These are phyloP conservation scores for Mariannaea sp. DNA, from an alignment of 2,329 filamentous ascomycete genomes.

Conservation along the genomic window DNA sequence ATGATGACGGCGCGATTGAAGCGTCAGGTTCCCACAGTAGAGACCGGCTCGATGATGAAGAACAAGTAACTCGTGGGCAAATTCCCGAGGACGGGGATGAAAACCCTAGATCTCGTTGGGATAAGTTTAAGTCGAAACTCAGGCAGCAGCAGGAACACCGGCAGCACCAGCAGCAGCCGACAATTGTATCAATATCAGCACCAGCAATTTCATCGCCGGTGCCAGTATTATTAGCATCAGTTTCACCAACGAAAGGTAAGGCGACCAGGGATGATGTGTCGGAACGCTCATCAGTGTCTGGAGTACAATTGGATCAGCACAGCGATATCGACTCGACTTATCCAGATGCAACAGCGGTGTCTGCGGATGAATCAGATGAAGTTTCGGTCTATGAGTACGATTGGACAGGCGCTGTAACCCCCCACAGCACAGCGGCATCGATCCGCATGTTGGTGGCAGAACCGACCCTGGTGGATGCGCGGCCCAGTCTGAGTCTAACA, in stretches of 20 bases:
- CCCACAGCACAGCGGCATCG: slow-evolving; percentile 18
- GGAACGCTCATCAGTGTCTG: slow-evolving; percentile 12
- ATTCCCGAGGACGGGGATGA: slow-evolving; percentile 22
- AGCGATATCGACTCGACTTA: neutral
- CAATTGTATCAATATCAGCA: neutral
- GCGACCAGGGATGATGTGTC: slow-evolving; percentile 19
- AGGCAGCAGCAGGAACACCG: neutral
- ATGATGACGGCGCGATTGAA: slow-evolving; percentile 10
- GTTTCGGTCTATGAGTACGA: slow-evolving; percentile 13
- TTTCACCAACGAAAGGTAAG: slow-evolving; percentile 16
- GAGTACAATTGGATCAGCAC: slow-evolving; percentile 11
- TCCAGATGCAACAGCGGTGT: slow-evolving; percentile 5
- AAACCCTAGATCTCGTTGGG: slow-evolving; percentile 27
- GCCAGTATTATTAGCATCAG: no score
- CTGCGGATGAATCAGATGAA: slow-evolving; percentile 12
- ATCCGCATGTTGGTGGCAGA: slow-evolving; percentile 34
- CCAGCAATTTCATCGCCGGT: neutral
- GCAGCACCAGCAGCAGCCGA: neutral
- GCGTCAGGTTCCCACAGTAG: slow-evolving; percentile 21
- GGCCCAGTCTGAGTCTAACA: neutral
- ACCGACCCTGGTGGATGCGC: slow-evolving; percentile 18
- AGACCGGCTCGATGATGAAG: slow-evolving; percentile 7
- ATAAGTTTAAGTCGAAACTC: slow-evolving; percentile 24
- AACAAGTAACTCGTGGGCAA: slow-evolving; percentile 30
- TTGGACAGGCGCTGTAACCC: slow-evolving; percentile 14